Conservation (phyloP, 2,329 filamentous ascomycete genomes). For the Huntiella bhutanensis region DNA sequence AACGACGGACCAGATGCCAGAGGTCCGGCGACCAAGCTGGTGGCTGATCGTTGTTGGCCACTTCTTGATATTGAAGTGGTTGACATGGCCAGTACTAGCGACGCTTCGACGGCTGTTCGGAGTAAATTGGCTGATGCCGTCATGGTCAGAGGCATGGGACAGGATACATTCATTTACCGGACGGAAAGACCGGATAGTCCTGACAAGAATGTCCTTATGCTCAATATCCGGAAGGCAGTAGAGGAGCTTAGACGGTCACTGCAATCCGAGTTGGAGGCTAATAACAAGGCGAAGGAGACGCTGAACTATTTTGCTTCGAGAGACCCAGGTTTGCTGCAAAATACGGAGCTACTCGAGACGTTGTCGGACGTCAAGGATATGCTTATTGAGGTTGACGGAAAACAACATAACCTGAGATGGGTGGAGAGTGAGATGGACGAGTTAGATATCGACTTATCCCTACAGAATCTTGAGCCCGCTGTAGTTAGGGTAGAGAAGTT, state of each 20-base stretch:
- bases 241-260: conserved; percentile 77
- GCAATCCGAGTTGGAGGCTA: conserved; percentile 72
- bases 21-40: conserved; percentile 51
- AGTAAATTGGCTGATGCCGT: conserved; percentile 67
- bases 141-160: conserved; percentile 68
- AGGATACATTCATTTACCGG: conserved; percentile 86
- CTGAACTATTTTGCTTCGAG: conserved; percentile 72
- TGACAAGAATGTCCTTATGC: conserved; percentile 64
- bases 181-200: conserved; percentile 63
- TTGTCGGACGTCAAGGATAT: conserved; percentile 67
- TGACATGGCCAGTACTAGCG: conserved; percentile 55
- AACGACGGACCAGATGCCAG: conserved; percentile 42
- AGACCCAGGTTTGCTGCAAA: conserved; percentile 57
- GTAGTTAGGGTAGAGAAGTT: conserved; percentile 73
- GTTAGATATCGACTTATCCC: conserved; percentile 84
- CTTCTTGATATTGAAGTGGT: conserved; percentile 83
- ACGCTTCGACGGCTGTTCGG: conserved; percentile 26
- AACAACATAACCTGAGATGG: conserved; percentile 90
- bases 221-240: conserved; percentile 80
- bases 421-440: conserved; percentile 91
- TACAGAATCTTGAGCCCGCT: conserved; percentile 73
- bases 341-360: conserved; percentile 61
- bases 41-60: conserved; percentile 88
- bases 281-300: conserved; percentile 65
- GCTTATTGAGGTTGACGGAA: conserved; percentile 88